These are phyloP conservation scores for Colletotrichum endophyticum DNA, from an alignment of 2,329 filamentous ascomycete genomes.

Conservation along the genomic window DNA sequence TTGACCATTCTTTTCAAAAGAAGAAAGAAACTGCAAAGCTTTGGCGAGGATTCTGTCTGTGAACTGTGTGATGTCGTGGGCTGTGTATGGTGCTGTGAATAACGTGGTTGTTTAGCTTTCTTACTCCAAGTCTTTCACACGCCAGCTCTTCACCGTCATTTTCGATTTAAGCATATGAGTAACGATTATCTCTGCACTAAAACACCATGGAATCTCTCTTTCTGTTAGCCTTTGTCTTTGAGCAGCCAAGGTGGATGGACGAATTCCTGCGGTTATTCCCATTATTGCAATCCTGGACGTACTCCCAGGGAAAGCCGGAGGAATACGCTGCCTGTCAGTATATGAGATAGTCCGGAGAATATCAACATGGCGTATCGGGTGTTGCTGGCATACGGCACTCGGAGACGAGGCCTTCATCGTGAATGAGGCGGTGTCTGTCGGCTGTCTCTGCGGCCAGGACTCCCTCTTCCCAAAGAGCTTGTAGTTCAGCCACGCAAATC, in stretches of 20 bases:
- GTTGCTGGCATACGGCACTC: background rate
- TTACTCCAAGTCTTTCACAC: no score
- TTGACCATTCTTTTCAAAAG: background rate
- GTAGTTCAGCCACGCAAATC: background rate
- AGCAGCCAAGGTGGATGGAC: no score
- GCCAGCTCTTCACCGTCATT: no score
- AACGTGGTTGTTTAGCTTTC: no score
- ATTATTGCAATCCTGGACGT: no score
- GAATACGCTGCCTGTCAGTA: background rate
- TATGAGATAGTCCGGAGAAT: background rate
- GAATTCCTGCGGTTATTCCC: no score
- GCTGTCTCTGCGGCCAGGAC: background rate
- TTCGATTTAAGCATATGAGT: background rate
- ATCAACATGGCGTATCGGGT: background rate
- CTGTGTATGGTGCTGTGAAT: no score
- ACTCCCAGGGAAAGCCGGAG: background rate
- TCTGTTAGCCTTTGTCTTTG: no score
- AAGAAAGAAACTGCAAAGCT: background rate
- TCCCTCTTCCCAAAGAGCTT: background rate
- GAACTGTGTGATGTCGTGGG: background rate
- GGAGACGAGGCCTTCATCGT: background rate
- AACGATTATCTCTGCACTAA: background rate
- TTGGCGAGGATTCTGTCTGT: background rate
- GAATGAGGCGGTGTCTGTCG: background rate
- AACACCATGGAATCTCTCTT: background rate